Percentiles rank a stretch among this genome's conserved stretches.
Evolutionary conservation across 2,329 filamentous ascomycete species (phyloP).

Genomic region (Aspergillus intermedius): DNA sequence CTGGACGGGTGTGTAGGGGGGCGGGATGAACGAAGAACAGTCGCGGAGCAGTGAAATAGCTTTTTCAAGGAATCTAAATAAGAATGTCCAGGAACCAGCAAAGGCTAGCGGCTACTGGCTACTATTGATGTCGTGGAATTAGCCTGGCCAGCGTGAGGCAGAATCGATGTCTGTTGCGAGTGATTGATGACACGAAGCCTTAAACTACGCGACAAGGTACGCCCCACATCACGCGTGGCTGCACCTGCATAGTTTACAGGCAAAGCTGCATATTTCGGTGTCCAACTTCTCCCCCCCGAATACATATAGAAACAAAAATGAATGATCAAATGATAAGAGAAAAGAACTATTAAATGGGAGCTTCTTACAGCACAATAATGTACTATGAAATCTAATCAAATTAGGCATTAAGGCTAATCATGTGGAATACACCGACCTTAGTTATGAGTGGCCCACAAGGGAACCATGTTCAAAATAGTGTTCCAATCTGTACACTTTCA

Average conservation of each 20-base stretch:
- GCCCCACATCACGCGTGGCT: constrained; percentile 10
- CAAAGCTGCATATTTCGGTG: background rate
- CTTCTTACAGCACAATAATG: too few relatives aligned
- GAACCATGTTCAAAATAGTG: constrained; percentile 29
- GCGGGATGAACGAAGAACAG: background rate
- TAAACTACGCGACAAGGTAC: constrained; percentile 16
- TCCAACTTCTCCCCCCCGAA: background rate
- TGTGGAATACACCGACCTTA: too few relatives aligned
- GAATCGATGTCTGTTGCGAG: background rate
- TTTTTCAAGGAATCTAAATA: background rate
- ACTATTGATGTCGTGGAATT: background rate
- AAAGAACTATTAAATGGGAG: too few relatives aligned
- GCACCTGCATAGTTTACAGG: background rate
- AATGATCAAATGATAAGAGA: too few relatives aligned
- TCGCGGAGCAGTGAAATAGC: background rate
- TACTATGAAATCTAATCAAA: too few relatives aligned
- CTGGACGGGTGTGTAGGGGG: background rate
- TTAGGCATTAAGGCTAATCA: too few relatives aligned
- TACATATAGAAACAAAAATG: background rate
- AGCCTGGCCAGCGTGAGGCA: background rate
- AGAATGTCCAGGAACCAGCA: background rate
- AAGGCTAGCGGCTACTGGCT: background rate
- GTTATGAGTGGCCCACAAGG: too few relatives aligned
- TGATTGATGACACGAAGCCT: constrained; percentile 37
- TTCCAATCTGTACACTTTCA: constrained; percentile 35